A percentile compares a stretch with the other conserved stretches of the same genome.
These are phyloP conservation scores for Pseudocercospora eumusae DNA, from an alignment of 2,329 filamentous ascomycete genomes.

Conservation along the genomic window DNA sequence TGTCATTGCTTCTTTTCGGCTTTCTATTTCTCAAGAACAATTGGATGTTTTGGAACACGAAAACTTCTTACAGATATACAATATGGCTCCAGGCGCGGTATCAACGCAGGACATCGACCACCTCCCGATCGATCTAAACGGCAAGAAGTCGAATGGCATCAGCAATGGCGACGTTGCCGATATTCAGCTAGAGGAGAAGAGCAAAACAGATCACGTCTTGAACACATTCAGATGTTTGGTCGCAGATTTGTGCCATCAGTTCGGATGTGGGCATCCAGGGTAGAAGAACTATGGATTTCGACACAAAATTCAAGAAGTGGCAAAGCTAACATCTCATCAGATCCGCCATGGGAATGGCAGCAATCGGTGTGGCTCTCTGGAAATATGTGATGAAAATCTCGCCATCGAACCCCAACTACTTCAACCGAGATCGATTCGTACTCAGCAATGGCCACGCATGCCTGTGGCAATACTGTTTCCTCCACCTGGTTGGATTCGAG, in stretches of 20 bases:
- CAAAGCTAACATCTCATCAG: slow-evolving; percentile 35
- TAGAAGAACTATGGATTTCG: slow-evolving; percentile 45
- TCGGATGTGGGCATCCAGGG: slow-evolving; percentile 69
- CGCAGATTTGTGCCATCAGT: slow-evolving; percentile 69
- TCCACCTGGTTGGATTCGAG: slow-evolving; percentile 55
- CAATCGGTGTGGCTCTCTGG: slow-evolving; percentile 62
- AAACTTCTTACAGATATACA: slow-evolving; percentile 9
- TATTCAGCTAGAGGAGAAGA: slow-evolving; percentile 34
- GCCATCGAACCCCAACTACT: slow-evolving; percentile 57
- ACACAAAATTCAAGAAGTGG: neutral
- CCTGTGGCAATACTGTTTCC: slow-evolving; percentile 58
- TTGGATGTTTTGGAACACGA: neutral
- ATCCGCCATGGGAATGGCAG: slow-evolving; percentile 62
- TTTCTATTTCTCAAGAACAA: neutral
- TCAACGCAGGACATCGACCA: slow-evolving; percentile 32
- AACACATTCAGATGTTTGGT: slow-evolving; percentile 64
- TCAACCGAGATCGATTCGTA: slow-evolving; percentile 65
- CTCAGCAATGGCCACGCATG: slow-evolving; percentile 62
- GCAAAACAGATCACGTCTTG: slow-evolving; percentile 53
- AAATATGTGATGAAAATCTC: slow-evolving; percentile 65
- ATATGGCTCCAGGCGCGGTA: slow-evolving; percentile 34
- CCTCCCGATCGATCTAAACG: slow-evolving; percentile 33
- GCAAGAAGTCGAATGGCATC: slow-evolving; percentile 26
- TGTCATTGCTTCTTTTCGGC: slow-evolving; percentile 14
- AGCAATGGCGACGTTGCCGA: slow-evolving; percentile 19